Percentiles rank a stretch among this genome's conserved stretches.
phyloP scores from a whole-genome alignment of 1,284 basidiomycete genomes.

The Coniophora puteana region DNA sequence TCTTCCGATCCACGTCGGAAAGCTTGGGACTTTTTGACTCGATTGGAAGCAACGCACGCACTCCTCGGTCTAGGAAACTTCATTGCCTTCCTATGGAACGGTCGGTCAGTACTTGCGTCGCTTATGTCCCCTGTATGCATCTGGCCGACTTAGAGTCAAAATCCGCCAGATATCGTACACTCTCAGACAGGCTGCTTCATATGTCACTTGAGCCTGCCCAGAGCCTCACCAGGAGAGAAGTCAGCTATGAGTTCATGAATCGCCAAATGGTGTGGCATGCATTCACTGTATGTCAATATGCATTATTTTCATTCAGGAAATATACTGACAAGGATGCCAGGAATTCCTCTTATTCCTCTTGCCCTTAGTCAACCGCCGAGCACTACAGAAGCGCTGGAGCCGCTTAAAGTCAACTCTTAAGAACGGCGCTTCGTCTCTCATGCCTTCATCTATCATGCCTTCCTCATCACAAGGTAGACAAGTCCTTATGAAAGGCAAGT shows the following conservation, averaged over 20 bases:
- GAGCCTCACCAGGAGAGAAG: constrained; percentile 72
- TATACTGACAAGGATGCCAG: constrained; percentile 36
- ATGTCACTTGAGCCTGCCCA: constrained; percentile 79
- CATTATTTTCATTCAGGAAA: constrained; percentile 4
- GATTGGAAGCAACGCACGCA: constrained; percentile 64
- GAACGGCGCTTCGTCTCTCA: no score
- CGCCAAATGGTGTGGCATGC: constrained; percentile 99
- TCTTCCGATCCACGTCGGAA: constrained; percentile 71
- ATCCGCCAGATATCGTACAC: constrained; percentile 71
- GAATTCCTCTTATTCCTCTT: constrained; percentile 95
- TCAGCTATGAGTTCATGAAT: constrained; percentile 99
- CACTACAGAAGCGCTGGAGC: constrained; percentile 55
- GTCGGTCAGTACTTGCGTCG: constrained; percentile 51
- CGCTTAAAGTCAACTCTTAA: constrained; percentile 40
- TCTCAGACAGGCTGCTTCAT: constrained; percentile 79
- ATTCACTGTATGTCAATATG: constrained; percentile 72
- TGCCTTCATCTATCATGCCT: constrained; percentile 21
- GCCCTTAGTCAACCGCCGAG: constrained; percentile 75
- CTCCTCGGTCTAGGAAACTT: constrained; percentile 73
- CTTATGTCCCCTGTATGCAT: not conserved
- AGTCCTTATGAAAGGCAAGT: constrained; percentile 61
- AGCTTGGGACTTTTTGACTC: constrained; percentile 71
- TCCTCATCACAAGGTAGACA: no score
- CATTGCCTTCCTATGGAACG: constrained; percentile 81
- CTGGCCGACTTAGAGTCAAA: not conserved